These are phyloP conservation scores for Achlya hypogyna DNA, from an alignment of 352 stramenopile species.

Conservation along the genomic window DNA sequence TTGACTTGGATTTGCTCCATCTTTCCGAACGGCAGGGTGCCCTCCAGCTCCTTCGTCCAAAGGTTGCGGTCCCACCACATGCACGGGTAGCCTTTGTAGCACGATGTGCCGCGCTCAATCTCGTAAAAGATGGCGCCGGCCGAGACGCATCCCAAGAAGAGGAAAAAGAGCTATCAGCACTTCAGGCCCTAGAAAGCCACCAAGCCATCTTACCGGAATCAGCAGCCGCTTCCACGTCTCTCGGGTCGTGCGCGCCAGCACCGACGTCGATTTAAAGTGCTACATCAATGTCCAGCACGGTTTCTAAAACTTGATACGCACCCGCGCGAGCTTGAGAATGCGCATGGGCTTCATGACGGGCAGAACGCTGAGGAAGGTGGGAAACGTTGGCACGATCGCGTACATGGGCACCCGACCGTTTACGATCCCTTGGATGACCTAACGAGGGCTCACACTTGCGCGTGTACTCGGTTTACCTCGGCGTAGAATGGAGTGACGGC, in stretches of 20 bases:
- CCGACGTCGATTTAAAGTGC: slow-evolving; percentile 57
- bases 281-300: slow-evolving; percentile 14
- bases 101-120: slow-evolving; percentile 59
- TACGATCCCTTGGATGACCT: not conserved
- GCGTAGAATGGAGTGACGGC: slow-evolving; percentile 53
- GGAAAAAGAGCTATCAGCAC: slow-evolving; percentile 59
- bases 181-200: too few relatives aligned
- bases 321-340: slow-evolving; percentile 62
- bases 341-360: slow-evolving; percentile 64
- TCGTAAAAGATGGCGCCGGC: slow-evolving; percentile 60
- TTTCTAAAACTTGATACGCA: slow-evolving; percentile 21
- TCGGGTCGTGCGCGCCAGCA: slow-evolving; percentile 48
- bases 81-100: slow-evolving; percentile 44
- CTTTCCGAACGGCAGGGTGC: slow-evolving; percentile 38
- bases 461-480: slow-evolving; percentile 45
- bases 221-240: slow-evolving; percentile 45
- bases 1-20: slow-evolving; percentile 56
- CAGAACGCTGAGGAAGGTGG: slow-evolving; percentile 55
- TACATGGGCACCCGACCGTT: slow-evolving; percentile 28
- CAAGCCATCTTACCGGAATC: slow-evolving; percentile 35
- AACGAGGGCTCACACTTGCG: too few relatives aligned
- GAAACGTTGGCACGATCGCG: slow-evolving; percentile 46
- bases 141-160: slow-evolving; percentile 57
- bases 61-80: slow-evolving; percentile 51
- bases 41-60: slow-evolving; percentile 33